Conservation (phyloP, 1,284 basidiomycete species). For the Papiliotrema laurentii region DNA sequence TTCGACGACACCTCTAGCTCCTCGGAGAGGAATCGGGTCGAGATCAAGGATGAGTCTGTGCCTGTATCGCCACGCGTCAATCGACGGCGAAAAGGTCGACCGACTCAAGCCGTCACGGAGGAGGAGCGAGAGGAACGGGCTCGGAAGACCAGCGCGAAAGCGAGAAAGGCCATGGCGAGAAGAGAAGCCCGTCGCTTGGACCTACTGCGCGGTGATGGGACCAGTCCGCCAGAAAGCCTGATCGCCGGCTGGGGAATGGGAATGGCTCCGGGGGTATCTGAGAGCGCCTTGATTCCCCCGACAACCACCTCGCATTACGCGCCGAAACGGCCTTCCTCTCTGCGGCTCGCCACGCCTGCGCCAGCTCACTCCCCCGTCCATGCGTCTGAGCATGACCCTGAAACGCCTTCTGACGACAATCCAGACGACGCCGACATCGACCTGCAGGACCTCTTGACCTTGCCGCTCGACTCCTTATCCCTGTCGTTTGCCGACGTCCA, state of each 20-base stretch:
- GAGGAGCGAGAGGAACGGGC: not conserved
- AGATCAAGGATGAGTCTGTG: not conserved
- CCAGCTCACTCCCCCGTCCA: not conserved
- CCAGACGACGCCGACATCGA: conserved; percentile 20
- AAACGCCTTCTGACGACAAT: not conserved
- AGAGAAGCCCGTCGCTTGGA: conserved; percentile 37
- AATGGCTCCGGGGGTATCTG: too few species aligned
- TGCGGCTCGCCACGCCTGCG: conserved; percentile 27
- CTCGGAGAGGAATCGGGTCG: not conserved
- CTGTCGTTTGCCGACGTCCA: conserved; percentile 44
- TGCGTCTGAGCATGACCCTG: not conserved
- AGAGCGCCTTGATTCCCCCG: too few species aligned
- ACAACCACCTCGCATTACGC: conserved; percentile 18
- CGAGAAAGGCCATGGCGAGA: conserved; percentile 22
- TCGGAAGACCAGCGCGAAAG: conserved; percentile 24
- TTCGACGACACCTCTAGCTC: conserved; percentile 13
- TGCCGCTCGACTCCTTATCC: conserved; percentile 42
- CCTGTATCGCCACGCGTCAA: not conserved
- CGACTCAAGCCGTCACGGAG: not conserved
- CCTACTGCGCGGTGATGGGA: conserved; percentile 44
- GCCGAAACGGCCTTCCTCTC: conserved; percentile 21
- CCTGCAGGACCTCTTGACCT: conserved; percentile 24
- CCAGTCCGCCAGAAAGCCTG: too few species aligned
- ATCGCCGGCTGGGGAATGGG: too few species aligned
- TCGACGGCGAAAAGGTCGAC: not conserved